These are phyloP conservation scores for Priceomyces melissophilus DNA, from an alignment of 805 yeast genomes.

Conservation along the genomic window DNA sequence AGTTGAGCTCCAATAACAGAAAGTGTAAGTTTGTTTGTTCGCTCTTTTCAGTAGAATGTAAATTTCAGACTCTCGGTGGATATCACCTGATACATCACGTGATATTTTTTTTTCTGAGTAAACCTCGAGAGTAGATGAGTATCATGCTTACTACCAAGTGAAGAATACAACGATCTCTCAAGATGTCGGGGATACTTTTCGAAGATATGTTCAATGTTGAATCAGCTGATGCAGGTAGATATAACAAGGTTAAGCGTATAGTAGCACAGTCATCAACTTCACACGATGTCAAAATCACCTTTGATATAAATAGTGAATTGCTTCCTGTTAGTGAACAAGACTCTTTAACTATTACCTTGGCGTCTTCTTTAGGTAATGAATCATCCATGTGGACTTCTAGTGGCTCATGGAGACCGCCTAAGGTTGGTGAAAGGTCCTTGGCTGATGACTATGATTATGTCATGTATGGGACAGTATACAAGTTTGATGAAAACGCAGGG, in stretches of 20 bases:
- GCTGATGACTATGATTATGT: slow-evolving; percentile 98
- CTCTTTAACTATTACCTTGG: slow-evolving; percentile 80
- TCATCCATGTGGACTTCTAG: slow-evolving; percentile 43
- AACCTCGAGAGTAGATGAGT: too few species aligned
- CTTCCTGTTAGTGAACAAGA: slow-evolving; percentile 80
- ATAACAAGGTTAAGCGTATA: slow-evolving; percentile 87
- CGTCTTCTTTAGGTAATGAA: slow-evolving; percentile 64
- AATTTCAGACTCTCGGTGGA: too few species aligned
- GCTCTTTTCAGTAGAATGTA: too few species aligned
- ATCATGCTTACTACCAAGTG: too few species aligned
- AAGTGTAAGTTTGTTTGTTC: too few species aligned
- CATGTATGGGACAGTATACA: slow-evolving; percentile 96
- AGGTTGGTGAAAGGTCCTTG: slow-evolving; percentile 74
- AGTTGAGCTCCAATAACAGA: too few species aligned
- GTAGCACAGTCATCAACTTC: slow-evolving; percentile 85
- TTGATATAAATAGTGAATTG: slow-evolving; percentile 88
- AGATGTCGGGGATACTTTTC: slow-evolving; percentile 64
- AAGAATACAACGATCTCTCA: too few species aligned
- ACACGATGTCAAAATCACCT: slow-evolving; percentile 72
- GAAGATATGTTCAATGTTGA: slow-evolving; percentile 89
- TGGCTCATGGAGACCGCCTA: slow-evolving; percentile 82
- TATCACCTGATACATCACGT: too few species aligned
- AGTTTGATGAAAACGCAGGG: slow-evolving; percentile 78
- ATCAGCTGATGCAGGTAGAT: slow-evolving; percentile 82
- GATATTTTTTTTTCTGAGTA: too few species aligned